Evolutionary conservation across 2,329 filamentous ascomycete genomes (phyloP), one percentile per base, ranked within the genome.

Genomic region (Diaporthe sp.): DNA sequence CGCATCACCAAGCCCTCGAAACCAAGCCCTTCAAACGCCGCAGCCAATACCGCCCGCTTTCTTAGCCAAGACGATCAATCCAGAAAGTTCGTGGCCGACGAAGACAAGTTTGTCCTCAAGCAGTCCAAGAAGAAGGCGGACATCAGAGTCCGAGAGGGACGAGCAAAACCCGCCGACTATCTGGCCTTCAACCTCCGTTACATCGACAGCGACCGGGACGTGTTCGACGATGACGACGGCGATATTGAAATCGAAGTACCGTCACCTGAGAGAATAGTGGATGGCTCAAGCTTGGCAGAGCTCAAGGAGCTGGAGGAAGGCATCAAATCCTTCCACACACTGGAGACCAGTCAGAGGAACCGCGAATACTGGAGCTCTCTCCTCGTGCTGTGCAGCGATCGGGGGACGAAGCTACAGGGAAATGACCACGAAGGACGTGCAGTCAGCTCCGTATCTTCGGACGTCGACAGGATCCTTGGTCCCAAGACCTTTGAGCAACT

Each of bases 41-140:
- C 76, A 25, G 70, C 78, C 79, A 79, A 81, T 69, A 76, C 79
- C 47, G 79, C 83, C n/a, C 83, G 81, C 71, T 90, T 88, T 78
- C 84, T 94, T 75, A 93, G 93, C 73, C 91, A 95, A 81, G 94
- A 95, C 79, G 92, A 96, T 80, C 93, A 95, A 81, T 93, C 92
- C 77, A 88, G 92, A 35, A 90, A 93, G 80, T 99, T 97, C 88
- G 94, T 98, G 27, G 94, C 96, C 70, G 94, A 97, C 79, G 97
- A 99, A 83, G 97, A 99, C 85, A 92, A 93, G 77, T 99, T 99
- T 81, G 97, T 98, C 73, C 87, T 99, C 80, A 96, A 95, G 84
- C 97, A 99, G 85, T 94, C 96, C 61, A 99, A 98, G 88, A 98
- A 97, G 87, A 98, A 98, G 87, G 96, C 97, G 55, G 94, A 96